Conservation (phyloP, 108 stramenopile genomes). For the Poteriospumella lacustris region DNA sequence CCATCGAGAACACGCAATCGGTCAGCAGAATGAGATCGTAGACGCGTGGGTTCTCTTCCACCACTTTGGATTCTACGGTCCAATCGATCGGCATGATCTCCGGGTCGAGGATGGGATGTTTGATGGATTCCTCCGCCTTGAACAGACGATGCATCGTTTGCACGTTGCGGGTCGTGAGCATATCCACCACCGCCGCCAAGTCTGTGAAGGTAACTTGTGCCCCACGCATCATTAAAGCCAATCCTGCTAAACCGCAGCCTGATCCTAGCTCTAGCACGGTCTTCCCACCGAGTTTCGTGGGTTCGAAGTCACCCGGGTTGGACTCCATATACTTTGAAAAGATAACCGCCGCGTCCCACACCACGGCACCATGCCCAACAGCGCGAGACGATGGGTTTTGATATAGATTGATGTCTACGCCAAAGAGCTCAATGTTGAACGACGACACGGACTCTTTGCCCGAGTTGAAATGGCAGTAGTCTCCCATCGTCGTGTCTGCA, state of each 20-base stretch:
- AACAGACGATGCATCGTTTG: too few relatives aligned
- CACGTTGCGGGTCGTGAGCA: background rate
- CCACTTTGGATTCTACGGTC: background rate
- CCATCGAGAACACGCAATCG: slow-evolving; percentile 3
- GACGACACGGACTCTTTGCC: background rate
- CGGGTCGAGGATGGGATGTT: background rate
- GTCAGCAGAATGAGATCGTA: background rate
- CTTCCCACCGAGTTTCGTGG: background rate
- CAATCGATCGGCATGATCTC: background rate
- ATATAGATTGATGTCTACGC: background rate
- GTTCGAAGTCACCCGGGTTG: background rate
- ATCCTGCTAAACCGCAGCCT: slow-evolving; percentile 10
- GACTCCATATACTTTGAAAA: background rate
- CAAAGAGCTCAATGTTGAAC: background rate
- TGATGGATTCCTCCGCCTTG: too few relatives aligned
- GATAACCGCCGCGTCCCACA: background rate
- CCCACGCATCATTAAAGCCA: background rate
- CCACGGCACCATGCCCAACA: slow-evolving; percentile 9
- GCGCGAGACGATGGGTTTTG: background rate
- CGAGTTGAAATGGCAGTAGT: background rate
- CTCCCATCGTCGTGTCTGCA: background rate
- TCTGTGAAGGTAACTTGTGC: slow-evolving; percentile 11
- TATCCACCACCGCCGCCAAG: background rate
- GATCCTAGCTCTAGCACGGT: background rate
- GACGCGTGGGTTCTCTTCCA: background rate